Percentiles rank a stretch among this genome's conserved stretches.
Conservation (phyloP, 345 rosid species). For the Turnera subulata region DNA sequence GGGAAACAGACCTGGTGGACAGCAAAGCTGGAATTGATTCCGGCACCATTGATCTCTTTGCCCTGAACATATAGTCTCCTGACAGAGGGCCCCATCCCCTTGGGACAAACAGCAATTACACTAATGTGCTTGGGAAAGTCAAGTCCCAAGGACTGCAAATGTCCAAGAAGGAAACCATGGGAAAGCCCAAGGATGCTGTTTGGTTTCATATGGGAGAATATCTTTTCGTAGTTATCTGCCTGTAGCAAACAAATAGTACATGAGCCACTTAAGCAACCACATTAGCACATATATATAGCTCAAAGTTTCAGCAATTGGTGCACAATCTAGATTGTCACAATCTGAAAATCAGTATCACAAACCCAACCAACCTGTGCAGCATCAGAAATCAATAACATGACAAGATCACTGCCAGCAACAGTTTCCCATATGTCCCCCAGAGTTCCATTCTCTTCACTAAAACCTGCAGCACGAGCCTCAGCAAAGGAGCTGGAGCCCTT, state of each 20-base stretch:
- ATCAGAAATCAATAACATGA: slow-evolving; percentile 81
- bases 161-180: slow-evolving; percentile 87
- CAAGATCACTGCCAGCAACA: slow-evolving; percentile 82
- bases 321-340: no score
- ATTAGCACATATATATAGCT: no score
- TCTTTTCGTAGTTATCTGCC: slow-evolving; percentile 79
- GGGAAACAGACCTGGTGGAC: slow-evolving; percentile 67
- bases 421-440: slow-evolving; percentile 92
- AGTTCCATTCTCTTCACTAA: slow-evolving; percentile 81
- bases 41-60: slow-evolving; percentile 88
- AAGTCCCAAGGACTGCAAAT: slow-evolving; percentile 62
- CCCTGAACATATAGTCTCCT: slow-evolving; percentile 91
- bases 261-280: not conserved
- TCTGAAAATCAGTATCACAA: not conserved
- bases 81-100: slow-evolving; percentile 91
- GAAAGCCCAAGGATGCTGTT: slow-evolving; percentile 91
- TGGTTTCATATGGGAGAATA: slow-evolving; percentile 84
- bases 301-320: no score
- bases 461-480: slow-evolving; percentile 89
- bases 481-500: slow-evolving; percentile 82
- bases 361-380: slow-evolving; percentile 71
- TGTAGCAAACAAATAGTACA: slow-evolving; percentile 14
- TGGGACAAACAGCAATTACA: slow-evolving; percentile 80
- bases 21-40: slow-evolving; percentile 85
- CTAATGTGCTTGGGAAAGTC: slow-evolving; percentile 82